phyloP scores from a whole-genome alignment of 2,329 filamentous ascomycete genomes.

The Metarhizium guizhouense region DNA sequence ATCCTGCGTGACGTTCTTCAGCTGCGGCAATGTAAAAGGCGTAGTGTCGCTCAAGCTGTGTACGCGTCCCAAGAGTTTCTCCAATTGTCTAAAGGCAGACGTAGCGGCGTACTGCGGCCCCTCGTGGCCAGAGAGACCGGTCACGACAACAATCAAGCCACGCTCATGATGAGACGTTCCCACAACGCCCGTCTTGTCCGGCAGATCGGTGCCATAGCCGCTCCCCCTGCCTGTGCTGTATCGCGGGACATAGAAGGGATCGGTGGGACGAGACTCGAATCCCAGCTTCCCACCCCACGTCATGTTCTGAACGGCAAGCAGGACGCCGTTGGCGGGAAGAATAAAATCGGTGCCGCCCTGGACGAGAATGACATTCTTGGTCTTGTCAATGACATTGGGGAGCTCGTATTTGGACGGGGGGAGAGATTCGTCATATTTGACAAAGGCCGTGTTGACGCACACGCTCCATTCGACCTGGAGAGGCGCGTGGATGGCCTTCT shows the following conservation, averaged over 20 bases:
- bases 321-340: constrained; percentile 57
- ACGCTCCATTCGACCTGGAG: constrained; percentile 17
- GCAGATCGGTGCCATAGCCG: constrained; percentile 31
- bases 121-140: constrained; percentile 60
- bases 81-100: constrained; percentile 61
- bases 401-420: constrained; percentile 50
- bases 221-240: constrained; percentile 18
- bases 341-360: constrained; percentile 65
- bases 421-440: constrained; percentile 13
- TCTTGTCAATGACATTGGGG: constrained; percentile 63
- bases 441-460: constrained; percentile 9
- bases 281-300: constrained; percentile 66
- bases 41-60: constrained; percentile 37
- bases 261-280: constrained; percentile 51
- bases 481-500: constrained; percentile 58
- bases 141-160: constrained; percentile 61
- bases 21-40: constrained; percentile 23
- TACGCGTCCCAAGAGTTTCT: constrained; percentile 66
- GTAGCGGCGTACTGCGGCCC: constrained; percentile 58
- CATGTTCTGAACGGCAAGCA: constrained; percentile 72
- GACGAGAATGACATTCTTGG: constrained; percentile 63
- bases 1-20: constrained; percentile 11
- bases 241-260: constrained; percentile 58
- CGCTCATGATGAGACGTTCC: constrained; percentile 66
- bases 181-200: constrained; percentile 56